Conservation (phyloP, 83 land plant species). For the Isoetes engelmannii region DNA sequence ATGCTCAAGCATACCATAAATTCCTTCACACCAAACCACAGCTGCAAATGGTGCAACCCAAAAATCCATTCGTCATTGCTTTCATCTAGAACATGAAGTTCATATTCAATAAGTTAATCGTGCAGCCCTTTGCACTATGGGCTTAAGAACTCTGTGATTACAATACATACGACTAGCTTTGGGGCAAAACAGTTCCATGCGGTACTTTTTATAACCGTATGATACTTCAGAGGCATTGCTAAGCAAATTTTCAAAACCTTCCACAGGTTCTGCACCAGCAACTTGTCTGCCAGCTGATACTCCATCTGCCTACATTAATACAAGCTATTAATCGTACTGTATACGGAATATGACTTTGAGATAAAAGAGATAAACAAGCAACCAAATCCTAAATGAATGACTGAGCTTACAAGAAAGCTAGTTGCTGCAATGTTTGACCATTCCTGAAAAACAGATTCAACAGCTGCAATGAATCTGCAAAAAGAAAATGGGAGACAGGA, state of each 20-base stretch:
- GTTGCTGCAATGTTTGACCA: constrained; percentile 17
- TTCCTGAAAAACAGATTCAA: constrained; percentile 23
- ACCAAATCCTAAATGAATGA: background rate
- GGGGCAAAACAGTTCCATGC: constrained; percentile 25
- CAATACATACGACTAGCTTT: constrained; percentile 13
- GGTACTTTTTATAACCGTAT: constrained; percentile 22
- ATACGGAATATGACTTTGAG: background rate
- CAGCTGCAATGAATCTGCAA: constrained; percentile 33
- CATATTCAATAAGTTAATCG: background rate
- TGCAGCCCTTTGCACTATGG: background rate
- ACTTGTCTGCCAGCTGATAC: constrained; percentile 13
- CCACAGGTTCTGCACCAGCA: constrained; percentile 23
- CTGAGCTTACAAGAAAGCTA: constrained; percentile 17
- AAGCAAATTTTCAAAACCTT: constrained; percentile 20
- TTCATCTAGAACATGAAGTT: background rate
- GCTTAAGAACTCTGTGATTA: constrained; percentile 6
- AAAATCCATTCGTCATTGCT: constrained; percentile 25
- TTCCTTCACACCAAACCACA: constrained; percentile 34
- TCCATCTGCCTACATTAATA: background rate
- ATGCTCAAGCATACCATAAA: constrained; percentile 26
- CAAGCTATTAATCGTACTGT: background rate
- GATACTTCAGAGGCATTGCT: constrained; percentile 21
- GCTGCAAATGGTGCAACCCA: constrained; percentile 35
- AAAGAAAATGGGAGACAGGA: background rate
- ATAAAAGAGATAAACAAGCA: background rate